These are phyloP conservation scores for Trifolium fragiferum DNA, from an alignment of 306 rosid species.

Conservation along the genomic window DNA sequence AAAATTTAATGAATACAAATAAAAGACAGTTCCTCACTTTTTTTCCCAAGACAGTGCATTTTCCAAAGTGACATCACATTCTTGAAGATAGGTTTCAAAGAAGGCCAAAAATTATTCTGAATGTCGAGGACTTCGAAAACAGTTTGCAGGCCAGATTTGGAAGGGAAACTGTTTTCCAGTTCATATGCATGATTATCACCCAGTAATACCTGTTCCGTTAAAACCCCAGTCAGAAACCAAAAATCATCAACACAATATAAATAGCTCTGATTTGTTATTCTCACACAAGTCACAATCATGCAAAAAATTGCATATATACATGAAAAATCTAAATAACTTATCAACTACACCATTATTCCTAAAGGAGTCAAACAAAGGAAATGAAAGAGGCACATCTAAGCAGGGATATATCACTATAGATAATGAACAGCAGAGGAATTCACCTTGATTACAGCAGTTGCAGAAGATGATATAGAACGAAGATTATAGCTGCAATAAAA, in stretches of 20 bases:
- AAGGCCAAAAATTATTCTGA: conserved; percentile 86
- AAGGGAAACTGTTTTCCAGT: conserved; percentile 56
- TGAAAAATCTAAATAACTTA: conserved; percentile 22
- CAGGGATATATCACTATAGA: conserved; percentile 22
- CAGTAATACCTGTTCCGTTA: conserved; percentile 65
- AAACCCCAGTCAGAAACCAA: conserved; percentile 41
- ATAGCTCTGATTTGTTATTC: conserved; percentile 22
- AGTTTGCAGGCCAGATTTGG: conserved; percentile 73
- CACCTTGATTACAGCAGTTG: conserved; percentile 92
- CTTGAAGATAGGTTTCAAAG: conserved; percentile 54
- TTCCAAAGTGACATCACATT: conserved; percentile 67
- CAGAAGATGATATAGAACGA: conserved; percentile 93
- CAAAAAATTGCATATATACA: conserved; percentile 24
- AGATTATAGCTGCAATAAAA: conserved; percentile 87
- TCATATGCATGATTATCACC: conserved; percentile 70
- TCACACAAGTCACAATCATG: conserved; percentile 1
- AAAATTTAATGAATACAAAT: conserved; percentile 32
- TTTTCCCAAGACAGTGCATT: conserved; percentile 44
- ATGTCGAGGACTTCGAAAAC: conserved; percentile 78
- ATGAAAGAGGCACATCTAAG: conserved; percentile 29
- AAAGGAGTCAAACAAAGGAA: not conserved
- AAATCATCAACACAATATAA: conserved; percentile 1
- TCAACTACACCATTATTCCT: conserved; percentile 1
- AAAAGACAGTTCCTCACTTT: conserved; percentile 63
- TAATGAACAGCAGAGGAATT: conserved; percentile 29